These are phyloP conservation scores for Fusarium sp. DNA, from an alignment of 2,329 filamentous ascomycete species.

Conservation along the genomic window DNA sequence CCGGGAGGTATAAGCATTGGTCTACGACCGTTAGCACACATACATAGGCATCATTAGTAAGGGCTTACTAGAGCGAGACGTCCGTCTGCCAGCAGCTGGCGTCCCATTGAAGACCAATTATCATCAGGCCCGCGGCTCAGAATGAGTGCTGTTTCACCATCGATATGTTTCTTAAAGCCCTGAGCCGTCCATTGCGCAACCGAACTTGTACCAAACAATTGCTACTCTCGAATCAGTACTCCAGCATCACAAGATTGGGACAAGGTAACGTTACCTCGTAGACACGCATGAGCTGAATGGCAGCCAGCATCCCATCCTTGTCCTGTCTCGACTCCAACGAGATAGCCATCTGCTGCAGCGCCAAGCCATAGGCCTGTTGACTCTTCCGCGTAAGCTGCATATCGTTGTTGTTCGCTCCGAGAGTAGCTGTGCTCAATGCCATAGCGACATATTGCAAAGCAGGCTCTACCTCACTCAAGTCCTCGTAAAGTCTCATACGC, in stretches of 20 bases:
- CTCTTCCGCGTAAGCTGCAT: conserved; percentile 3
- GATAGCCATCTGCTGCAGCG: conserved; percentile 3
- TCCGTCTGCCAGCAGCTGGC: conserved; percentile 14
- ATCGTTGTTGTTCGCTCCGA: neutral
- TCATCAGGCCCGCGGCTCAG: neutral
- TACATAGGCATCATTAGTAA: rapidly evolving
- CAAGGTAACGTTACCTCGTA: conserved; percentile 3
- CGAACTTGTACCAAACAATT: conserved; percentile 2
- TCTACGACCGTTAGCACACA: neutral
- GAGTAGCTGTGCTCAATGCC: conserved; percentile 19
- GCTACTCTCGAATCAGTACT: neutral
- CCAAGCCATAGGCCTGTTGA: conserved; percentile 10
- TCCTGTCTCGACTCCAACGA: neutral
- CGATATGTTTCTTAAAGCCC: conserved; percentile 5
- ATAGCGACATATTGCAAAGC: conserved; percentile 15
- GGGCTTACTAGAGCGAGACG: conserved; percentile 3
- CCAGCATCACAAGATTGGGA: rapidly evolving
- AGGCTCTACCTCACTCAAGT: neutral
- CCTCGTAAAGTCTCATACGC: conserved; percentile 5
- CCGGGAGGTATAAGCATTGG: conserved; percentile 2
- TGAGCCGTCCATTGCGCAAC: neutral
- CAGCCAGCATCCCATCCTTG: conserved; percentile 6
- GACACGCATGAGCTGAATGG: conserved; percentile 15
- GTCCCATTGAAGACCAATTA: conserved; percentile 2
- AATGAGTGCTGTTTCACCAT: conserved; percentile 16